These are phyloP conservation scores for Didymella keratinophila DNA, from an alignment of 2,329 filamentous ascomycete species.

Conservation along the genomic window DNA sequence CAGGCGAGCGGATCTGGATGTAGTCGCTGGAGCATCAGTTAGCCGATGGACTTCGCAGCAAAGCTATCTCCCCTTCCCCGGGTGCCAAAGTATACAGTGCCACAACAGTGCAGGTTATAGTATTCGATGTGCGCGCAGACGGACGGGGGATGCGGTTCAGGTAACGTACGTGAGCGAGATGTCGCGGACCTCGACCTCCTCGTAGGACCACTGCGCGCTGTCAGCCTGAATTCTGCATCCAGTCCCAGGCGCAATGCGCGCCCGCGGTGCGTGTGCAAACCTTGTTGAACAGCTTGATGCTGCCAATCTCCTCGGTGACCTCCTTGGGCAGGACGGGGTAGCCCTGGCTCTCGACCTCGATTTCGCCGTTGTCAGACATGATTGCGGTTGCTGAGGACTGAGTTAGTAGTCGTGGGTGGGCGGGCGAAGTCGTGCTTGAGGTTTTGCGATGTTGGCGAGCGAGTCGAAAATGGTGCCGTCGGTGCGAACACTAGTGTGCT, in stretches of 20 bases:
- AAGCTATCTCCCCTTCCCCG: slow-evolving; percentile 28
- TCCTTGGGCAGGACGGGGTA: slow-evolving; percentile 92
- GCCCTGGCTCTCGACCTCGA: slow-evolving; percentile 84
- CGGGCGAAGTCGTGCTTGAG: slow-evolving; percentile 28
- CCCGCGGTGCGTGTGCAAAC: slow-evolving; percentile 26
- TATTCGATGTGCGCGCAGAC: slow-evolving; percentile 23
- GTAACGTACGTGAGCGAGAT: slow-evolving; percentile 96
- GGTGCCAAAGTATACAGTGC: slow-evolving; percentile 25
- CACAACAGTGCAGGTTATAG: neutral
- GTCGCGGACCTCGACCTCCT: slow-evolving; percentile 99
- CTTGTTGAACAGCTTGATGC: slow-evolving; percentile 97
- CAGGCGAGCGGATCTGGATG: slow-evolving; percentile 98
- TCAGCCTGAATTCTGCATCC: slow-evolving; percentile 23
- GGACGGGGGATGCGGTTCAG: slow-evolving; percentile 18
- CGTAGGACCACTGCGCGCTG: slow-evolving; percentile 76
- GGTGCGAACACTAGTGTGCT: neutral
- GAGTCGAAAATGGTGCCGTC: slow-evolving; percentile 30
- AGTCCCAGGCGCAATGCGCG: slow-evolving; percentile 14
- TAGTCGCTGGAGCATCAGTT: slow-evolving; percentile 77
- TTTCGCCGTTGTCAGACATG: slow-evolving; percentile 93
- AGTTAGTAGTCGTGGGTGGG: slow-evolving; percentile 29
- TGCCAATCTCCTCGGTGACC: slow-evolving; percentile 85
- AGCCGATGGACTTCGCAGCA: slow-evolving; percentile 37
- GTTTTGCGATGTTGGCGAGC: slow-evolving; percentile 24
- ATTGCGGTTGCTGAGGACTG: slow-evolving; percentile 39